phyloP scores from a whole-genome alignment of 2,329 filamentous ascomycete species.

The Colletotrichum zoysiae region DNA sequence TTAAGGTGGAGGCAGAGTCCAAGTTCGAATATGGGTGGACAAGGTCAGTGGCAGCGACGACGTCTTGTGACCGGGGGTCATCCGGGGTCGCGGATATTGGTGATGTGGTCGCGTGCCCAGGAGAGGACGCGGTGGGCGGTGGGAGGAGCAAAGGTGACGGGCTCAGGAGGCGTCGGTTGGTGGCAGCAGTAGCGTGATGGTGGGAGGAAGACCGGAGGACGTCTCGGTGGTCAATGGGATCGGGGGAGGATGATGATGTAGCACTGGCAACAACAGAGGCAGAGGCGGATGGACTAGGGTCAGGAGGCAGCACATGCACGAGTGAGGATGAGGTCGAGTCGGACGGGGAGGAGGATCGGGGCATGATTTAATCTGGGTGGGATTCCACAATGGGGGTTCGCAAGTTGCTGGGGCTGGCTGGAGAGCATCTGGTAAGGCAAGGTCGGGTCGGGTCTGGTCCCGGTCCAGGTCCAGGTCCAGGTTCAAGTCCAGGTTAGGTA shows the following conservation, averaged over 20 bases:
- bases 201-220: slow-evolving; percentile 15
- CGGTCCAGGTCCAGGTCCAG: neutral
- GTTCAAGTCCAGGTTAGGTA: too few relatives aligned
- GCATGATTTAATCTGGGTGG: slow-evolving; percentile 40
- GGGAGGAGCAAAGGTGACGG: slow-evolving; percentile 36
- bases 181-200: slow-evolving; percentile 8
- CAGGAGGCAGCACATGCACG: slow-evolving; percentile 41
- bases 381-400: slow-evolving; percentile 34
- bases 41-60: slow-evolving; percentile 11
- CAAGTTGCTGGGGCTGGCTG: slow-evolving; percentile 38
- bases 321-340: slow-evolving; percentile 38
- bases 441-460: neutral
- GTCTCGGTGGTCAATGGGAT: slow-evolving; percentile 38
- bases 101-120: slow-evolving; percentile 38
- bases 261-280: slow-evolving; percentile 27
- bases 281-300: slow-evolving; percentile 33
- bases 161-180: slow-evolving; percentile 31
- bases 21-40: slow-evolving; percentile 30
- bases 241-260: slow-evolving; percentile 38
- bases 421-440: slow-evolving; percentile 13
- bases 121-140: slow-evolving; percentile 29
- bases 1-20: slow-evolving; percentile 24
- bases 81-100: slow-evolving; percentile 18
- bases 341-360: slow-evolving; percentile 39
- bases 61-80: slow-evolving; percentile 28